phyloP scores from a whole-genome alignment of 352 stramenopile species.

The Phytopythium aichiense region DNA sequence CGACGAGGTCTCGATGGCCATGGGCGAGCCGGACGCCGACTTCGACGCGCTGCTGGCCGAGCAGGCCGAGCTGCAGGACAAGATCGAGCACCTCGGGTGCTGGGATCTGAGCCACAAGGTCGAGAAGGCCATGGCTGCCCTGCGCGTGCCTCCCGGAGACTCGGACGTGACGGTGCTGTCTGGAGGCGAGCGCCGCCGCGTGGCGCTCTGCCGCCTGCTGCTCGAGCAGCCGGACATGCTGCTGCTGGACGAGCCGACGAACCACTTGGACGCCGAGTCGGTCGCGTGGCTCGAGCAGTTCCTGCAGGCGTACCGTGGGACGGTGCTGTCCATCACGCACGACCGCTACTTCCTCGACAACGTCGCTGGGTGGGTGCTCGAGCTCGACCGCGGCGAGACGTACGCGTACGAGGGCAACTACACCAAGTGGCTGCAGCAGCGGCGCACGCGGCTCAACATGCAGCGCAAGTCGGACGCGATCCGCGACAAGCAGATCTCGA shows the following conservation, averaged over 20 bases:
- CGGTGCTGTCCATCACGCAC: constrained; percentile 98
- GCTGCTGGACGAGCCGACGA: constrained; percentile 97
- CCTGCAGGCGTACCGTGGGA: constrained; percentile 94
- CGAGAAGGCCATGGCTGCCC: constrained; percentile 76
- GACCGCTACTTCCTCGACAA: constrained; percentile 99
- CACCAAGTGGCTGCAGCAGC: constrained; percentile 94
- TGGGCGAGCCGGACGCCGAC: constrained; percentile 89
- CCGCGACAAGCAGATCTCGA: constrained; percentile 88
- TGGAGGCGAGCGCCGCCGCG: constrained; percentile 92
- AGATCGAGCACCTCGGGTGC: constrained; percentile 82
- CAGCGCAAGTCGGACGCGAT: constrained; percentile 92
- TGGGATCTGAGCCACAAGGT: constrained; percentile 83
- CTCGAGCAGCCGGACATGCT: constrained; percentile 96
- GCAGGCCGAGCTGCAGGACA: constrained; percentile 81
- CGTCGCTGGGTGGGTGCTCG: constrained; percentile 96
- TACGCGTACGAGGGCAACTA: constrained; percentile 99
- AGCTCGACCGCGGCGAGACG: constrained; percentile 95
- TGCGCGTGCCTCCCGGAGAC: constrained; percentile 67
- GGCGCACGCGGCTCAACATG: constrained; percentile 92
- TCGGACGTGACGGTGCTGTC: constrained; percentile 81
- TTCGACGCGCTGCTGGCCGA: constrained; percentile 84
- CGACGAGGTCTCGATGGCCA: constrained; percentile 84
- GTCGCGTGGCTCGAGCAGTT: constrained; percentile 98
- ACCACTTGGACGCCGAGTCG: constrained; percentile 97
- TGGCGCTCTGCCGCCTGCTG: constrained; percentile 94